Base-by-base conservation (phyloP, 768 basidiomycete species). In the Cyclocybe cylindracea region DNA sequence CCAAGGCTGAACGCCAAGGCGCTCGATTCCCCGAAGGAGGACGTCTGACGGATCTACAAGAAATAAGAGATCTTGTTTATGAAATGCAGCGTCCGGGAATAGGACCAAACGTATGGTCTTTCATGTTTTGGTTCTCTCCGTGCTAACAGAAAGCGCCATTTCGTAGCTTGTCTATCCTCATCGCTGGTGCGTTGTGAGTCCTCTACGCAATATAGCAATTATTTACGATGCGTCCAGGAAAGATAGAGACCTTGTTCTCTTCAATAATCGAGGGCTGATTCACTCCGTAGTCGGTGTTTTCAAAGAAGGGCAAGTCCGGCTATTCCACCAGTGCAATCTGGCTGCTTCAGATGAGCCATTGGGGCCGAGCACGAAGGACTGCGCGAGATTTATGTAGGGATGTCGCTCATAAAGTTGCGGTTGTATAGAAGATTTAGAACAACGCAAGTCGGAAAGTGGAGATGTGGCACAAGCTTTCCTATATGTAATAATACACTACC, bases 11-110 rank as follows among this genome's bases (percentile, higher is more conserved):
- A 31, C 72, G 75, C 13, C 73, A 82, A 32, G 80, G 73, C 0
- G 82, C 86, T 8, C 71, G 91, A 1, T 92, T 84, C 68, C 90
- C 60, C 10, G 44, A 58, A 10, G 61, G 63, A 5, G 61, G 54
- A n/a, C 58, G 58, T 35, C 55, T 64, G n/a, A 55, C 59, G 8
- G 53, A 64, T 44, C 39, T 64, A 33, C 52, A 56, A 34, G 56
- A 61, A 48, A 44, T 61, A 32, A 51, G 62, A 18, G 50, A 53
- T 3, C 36, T 61, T 9, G 19, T 64, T 33, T 60, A 61, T 40
- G 53, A 53, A 39, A 61, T 64, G 52, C 62, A 61, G 40, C 51
- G 62, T 11, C 62, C 59, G 36, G 59, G 53, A 31, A 57, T 60
- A 2, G 50, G 52, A 1, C 58, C 58, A 6, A 51, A 31, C 7